These are phyloP conservation scores for Aegilops bicornis DNA, from an alignment of 176 grass and related monocot genomes.

Conservation along the genomic window DNA sequence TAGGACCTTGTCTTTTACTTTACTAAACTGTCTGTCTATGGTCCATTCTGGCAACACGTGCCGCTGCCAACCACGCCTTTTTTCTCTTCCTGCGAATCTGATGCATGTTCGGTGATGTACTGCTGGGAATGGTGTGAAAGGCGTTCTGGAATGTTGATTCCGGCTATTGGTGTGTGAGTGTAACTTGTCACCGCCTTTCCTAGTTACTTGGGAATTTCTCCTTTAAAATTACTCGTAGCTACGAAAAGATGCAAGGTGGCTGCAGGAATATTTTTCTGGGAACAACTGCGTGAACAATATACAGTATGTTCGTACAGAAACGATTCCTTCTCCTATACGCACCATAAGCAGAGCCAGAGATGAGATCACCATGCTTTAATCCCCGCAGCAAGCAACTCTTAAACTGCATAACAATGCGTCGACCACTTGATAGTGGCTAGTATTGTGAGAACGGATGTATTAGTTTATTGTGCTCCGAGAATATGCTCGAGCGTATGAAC, in stretches of 20 bases:
- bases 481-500: no score
- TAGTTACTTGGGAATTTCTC: no score
- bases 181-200: neutral
- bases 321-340: neutral
- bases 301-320: neutral
- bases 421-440: neutral
- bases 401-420: neutral
- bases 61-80: neutral
- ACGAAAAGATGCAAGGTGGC: neutral
- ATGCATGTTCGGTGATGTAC: neutral
- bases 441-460: neutral
- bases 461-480: neutral
- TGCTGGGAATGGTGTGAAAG: neutral
- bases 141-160: neutral
- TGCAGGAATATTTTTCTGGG: neutral
- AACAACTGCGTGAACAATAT: no score
- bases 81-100: neutral
- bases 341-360: neutral
- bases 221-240: no score
- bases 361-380: neutral
- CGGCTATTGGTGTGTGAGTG: no score
- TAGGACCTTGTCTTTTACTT: conserved; percentile 10
- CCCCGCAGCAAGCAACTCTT: neutral
- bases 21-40: neutral
- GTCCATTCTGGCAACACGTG: neutral